Conservation (phyloP, 768 basidiomycete species). For the Pisolithus marmoratus region DNA sequence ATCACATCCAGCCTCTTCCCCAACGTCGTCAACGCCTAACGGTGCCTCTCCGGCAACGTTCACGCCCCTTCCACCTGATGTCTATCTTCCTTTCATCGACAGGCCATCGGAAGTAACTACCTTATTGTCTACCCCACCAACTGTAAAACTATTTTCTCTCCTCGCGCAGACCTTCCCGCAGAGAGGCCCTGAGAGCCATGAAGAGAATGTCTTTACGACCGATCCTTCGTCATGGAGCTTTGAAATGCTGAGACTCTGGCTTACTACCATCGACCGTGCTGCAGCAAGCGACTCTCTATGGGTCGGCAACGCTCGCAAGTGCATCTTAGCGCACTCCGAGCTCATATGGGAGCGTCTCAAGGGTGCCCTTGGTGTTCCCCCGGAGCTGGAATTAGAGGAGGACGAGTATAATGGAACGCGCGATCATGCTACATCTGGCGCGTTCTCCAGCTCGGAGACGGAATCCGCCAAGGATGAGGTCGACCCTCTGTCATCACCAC, state of each 20-base stretch:
- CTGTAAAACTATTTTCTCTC: slow-evolving; percentile 65
- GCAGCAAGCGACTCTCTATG: slow-evolving; percentile 65
- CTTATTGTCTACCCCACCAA: slow-evolving; percentile 61
- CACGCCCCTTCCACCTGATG: slow-evolving; percentile 68
- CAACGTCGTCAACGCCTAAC: slow-evolving; percentile 11
- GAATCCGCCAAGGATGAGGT: neutral
- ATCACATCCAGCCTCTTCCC: slow-evolving; percentile 6
- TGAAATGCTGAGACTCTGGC: slow-evolving; percentile 59
- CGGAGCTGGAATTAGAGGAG: slow-evolving; percentile 69
- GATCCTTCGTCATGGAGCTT: slow-evolving; percentile 72
- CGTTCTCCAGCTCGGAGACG: neutral
- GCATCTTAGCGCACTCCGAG: slow-evolving; percentile 72
- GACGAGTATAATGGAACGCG: slow-evolving; percentile 1
- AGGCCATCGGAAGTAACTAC: slow-evolving; percentile 68
- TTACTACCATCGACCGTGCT: slow-evolving; percentile 59
- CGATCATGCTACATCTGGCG: neutral
- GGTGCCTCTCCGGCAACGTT: slow-evolving; percentile 49
- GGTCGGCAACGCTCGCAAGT: slow-evolving; percentile 67
- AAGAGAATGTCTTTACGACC: slow-evolving; percentile 32
- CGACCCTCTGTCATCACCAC: neutral
- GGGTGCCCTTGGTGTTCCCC: slow-evolving; percentile 81
- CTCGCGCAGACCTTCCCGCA: slow-evolving; percentile 64
- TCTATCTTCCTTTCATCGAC: slow-evolving; percentile 83
- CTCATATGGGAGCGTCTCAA: slow-evolving; percentile 91
- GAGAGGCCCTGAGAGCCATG: slow-evolving; percentile 19